Evolutionary conservation across 257 asterid species (phyloP), one percentile per base, ranked within the genome.

Genomic region (Solanum pinnatisectum): DNA sequence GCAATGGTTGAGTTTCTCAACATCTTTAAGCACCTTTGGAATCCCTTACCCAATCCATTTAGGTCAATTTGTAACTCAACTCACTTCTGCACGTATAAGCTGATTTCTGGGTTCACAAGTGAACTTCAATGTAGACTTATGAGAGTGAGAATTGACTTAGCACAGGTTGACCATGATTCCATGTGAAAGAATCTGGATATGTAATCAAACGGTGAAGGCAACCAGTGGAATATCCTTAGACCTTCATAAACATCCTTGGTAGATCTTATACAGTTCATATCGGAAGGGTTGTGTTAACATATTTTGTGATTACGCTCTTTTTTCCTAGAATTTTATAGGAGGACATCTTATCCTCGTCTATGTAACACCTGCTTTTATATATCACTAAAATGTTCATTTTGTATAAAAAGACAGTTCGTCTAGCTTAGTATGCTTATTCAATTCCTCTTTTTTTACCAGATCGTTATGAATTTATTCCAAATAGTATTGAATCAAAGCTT

Each of bases 401-500:
- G 65, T 79, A 44, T 79, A 25, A 1, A 27, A 79, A 16, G n/a
- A 30, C 65, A 79, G 25, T 79, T 79, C 5, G 9, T 81, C 70
- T 89, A 9, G 85, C 85, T 46, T 81, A 76, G 68, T 92, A 88
- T 90, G 78, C 79, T 84, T 77, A 46, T 88, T 82, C 85, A n/a
- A 25, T 89, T 88, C 63, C 52, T 91, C 85, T 49, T 89, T 10
- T 89, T 87, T 89, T 79, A 78, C 87, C 96, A 96, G 99, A 91
- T 88, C 92, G 90, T 49, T 97, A 95, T 87, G 90, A 90, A 49
- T 88, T 88, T 86, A 96, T 97, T 88, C 99, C 98, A 44, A 36
- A 73, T 88, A 71, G 72, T 73, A 88, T 97, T 87, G 97, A 96
- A 92, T 87, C 94, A 83, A 96, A 90, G 94, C 99, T 97, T 87